These are phyloP conservation scores for Daedaleopsis nitida DNA, from an alignment of 768 basidiomycete genomes.

Conservation along the genomic window DNA sequence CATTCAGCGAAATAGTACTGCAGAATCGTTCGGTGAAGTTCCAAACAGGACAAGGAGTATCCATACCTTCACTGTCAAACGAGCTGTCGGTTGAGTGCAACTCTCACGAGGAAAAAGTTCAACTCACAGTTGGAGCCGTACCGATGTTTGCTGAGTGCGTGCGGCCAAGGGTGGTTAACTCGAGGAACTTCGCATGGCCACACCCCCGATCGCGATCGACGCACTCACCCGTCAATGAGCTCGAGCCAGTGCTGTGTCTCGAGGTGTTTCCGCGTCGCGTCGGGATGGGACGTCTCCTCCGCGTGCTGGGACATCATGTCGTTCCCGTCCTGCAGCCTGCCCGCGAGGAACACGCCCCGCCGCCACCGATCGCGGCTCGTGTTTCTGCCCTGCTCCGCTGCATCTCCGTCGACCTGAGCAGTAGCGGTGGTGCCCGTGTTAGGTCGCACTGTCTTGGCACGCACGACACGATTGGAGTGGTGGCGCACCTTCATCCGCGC, in stretches of 20 bases:
- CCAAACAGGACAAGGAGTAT: not conserved
- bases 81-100: not conserved
- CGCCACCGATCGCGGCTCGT: slow-evolving; percentile 48
- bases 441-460: not conserved
- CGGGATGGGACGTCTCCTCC: slow-evolving; percentile 21
- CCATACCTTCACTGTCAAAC: slow-evolving; percentile 43
- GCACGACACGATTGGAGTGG: slow-evolving; percentile 7
- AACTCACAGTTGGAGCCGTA: slow-evolving; percentile 63
- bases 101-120: not conserved
- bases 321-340: slow-evolving; percentile 46
- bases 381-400: slow-evolving; percentile 49
- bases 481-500: slow-evolving; percentile 27
- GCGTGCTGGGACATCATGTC: slow-evolving; percentile 37
- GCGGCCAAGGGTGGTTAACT: not conserved
- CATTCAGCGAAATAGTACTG: slow-evolving; percentile 64
- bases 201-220: not conserved
- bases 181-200: not conserved
- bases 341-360: slow-evolving; percentile 45
- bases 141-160: slow-evolving; percentile 49
- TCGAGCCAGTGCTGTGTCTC: slow-evolving; percentile 70
- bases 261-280: slow-evolving; percentile 46
- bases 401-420: slow-evolving; percentile 42
- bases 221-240: slow-evolving; percentile 54
- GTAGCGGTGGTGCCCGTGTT: not conserved
- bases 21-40: too few relatives aligned